phyloP scores from a whole-genome alignment of 106 monocot species.

The Iris macrosiphon region DNA sequence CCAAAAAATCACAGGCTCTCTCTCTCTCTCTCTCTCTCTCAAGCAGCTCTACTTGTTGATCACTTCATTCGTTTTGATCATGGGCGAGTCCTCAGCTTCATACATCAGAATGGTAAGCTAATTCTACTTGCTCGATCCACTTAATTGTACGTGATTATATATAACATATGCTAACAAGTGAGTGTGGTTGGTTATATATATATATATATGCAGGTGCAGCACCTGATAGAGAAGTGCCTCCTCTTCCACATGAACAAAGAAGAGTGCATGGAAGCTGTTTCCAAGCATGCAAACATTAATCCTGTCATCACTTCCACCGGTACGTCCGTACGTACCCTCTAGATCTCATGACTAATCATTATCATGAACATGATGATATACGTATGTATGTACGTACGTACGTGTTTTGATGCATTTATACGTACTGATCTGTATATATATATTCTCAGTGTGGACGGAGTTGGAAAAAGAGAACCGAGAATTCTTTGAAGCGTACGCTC shows the following conservation, averaged over 20 bases:
- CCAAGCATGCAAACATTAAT: constrained; percentile 58
- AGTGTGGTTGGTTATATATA: not conserved
- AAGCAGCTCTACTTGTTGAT: too few species aligned
- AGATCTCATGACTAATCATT: too few species aligned
- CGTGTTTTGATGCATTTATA: too few species aligned
- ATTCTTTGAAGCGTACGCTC: constrained; percentile 60
- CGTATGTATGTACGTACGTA: too few species aligned
- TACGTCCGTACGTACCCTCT: not conserved
- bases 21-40: too few species aligned
- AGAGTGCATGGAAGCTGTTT: constrained; percentile 65
- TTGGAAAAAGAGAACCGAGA: constrained; percentile 88
- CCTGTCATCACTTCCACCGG: constrained; percentile 75
- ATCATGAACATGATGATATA: too few species aligned
- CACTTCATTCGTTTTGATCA: constrained; percentile 7
- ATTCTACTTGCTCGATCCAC: too few species aligned
- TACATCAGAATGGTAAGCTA: constrained; percentile 53
- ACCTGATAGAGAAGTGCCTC: constrained; percentile 72
- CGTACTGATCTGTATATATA: too few species aligned
- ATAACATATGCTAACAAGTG: constrained; percentile 15
- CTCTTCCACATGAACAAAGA: constrained; percentile 62
- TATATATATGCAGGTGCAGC: constrained; percentile 48
- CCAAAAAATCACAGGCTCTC: too few species aligned
- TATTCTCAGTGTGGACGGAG: constrained; percentile 60
- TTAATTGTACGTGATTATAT: constrained; percentile 30
- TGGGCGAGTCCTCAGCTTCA: constrained; percentile 59